A percentile compares a stretch with the other conserved stretches of the same genome.
Conservation (phyloP, 805 yeast species). For the Cyberlindnera mississippiensis region DNA sequence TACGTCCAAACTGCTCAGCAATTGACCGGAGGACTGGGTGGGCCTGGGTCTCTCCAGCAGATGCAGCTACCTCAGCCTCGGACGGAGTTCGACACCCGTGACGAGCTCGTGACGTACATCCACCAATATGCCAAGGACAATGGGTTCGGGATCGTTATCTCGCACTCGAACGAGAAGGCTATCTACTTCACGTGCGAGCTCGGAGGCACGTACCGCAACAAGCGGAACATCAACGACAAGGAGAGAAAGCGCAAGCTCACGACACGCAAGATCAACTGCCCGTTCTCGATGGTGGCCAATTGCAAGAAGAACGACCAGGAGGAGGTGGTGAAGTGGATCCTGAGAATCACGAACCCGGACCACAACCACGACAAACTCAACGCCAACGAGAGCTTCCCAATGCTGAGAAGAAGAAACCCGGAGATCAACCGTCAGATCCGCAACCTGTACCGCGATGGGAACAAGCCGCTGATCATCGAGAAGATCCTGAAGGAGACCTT, state of each 20-base stretch:
- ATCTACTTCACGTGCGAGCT: conserved; percentile 30
- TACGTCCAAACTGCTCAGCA: conserved; percentile 20
- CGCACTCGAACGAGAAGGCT: conserved; percentile 31
- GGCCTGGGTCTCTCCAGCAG: no score
- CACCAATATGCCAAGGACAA: conserved; percentile 29
- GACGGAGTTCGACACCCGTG: conserved; percentile 23
- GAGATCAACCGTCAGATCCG: conserved; percentile 30
- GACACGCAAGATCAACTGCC: conserved; percentile 30
- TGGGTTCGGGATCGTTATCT: conserved; percentile 31
- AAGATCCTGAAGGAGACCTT: conserved; percentile 24
- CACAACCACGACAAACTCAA: conserved; percentile 30
- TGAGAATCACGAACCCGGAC: conserved; percentile 27
- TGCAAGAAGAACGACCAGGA: conserved; percentile 29
- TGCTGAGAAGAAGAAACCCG: conserved; percentile 31
- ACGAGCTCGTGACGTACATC: conserved; percentile 25
- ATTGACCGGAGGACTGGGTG: no score
- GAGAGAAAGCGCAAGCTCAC: conserved; percentile 29
- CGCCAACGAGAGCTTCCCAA: conserved; percentile 29
- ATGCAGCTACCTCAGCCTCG: conserved; percentile 27
- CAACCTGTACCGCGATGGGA: conserved; percentile 28
- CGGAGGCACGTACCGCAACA: conserved; percentile 30
- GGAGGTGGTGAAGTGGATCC: conserved; percentile 25
- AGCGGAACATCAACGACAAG: conserved; percentile 29
- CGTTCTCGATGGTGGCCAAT: conserved; percentile 30
- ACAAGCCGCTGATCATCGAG: conserved; percentile 28